These are phyloP conservation scores for thale cress (Arabidopsis thaliana) DNA, from an alignment of 345 rosid genomes.

Conservation along the genomic window TAIR10.1 NC_003070.9:3051001-3051500, in stretches of 20 bases:
- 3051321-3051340: conserved; percentile 21
- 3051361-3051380: conserved; percentile 65
- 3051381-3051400: conserved; percentile 86
- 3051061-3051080: conserved; percentile 25
- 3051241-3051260: conserved; percentile 79
- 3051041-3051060: conserved; percentile 11
- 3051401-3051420: conserved; percentile 83
- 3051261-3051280: conserved; percentile 21
- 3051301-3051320: conserved; percentile 16
- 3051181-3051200: conserved; percentile 74
- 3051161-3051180: conserved; percentile 89
- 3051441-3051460: conserved; percentile 96
- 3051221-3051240: conserved; percentile 74
- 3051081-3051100: conserved; percentile 3
- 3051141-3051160: conserved; percentile 94
- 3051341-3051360: conserved; percentile 18
- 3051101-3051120: conserved; percentile 29
- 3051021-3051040: neutral
- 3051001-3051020: conserved; percentile 10
- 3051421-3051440: conserved; percentile 85
- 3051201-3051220: conserved; percentile 39
- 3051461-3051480: conserved; percentile 82
- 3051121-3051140: conserved; percentile 45
- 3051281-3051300: conserved; percentile 27
- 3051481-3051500: conserved; percentile 33